Evolutionary conservation across 2,329 filamentous ascomycete genomes (phyloP), one percentile per base, ranked within the genome.

Genomic region (Beauveria brongniartii): DNA sequence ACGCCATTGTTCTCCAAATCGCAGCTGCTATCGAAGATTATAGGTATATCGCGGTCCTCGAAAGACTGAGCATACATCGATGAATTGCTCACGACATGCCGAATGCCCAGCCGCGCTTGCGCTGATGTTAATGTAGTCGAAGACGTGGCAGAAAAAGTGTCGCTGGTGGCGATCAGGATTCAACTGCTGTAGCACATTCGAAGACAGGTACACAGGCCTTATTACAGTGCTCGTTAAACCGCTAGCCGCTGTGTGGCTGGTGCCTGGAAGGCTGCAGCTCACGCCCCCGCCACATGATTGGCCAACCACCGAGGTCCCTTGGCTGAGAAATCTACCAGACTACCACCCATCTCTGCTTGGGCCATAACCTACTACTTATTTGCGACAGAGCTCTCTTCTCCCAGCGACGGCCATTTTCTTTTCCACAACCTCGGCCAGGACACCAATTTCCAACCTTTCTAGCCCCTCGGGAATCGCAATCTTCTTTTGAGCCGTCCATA

Each of bases 251-350:
- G 3, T 40, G 44, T 41, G 18, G 41, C 10, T 22, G 26, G 20
- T 24, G 55, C 24, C 22, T 52, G 14, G 34, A 37, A 16, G 34
- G 34, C 34, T 37, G 37, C 34, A 44, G 47, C 37, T 59, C 37
- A 14, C 34, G 34, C 34, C 56, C 53, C 48, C 50, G 40, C 46
- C 24, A 3, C 16, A 6, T 67, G 62, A 69, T 70, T 71, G 67
- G 68, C 44, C 51, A 44, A 48, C 44, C 50, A 16, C 37, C 55
- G 50, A 58, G 52, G 52, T 52, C 48, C 48, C 63, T 44, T 55
- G 76, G 77, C 77, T 80, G 77, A 78, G 73, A 72, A 75, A 76
- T 75, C 67, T 67, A 65, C 59, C 62, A 37, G 12, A 34, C 14
- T 16, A 14, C 34, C 34, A 63, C 62, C 61, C 62, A 59, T 59